Conservation (phyloP, 2,329 filamentous ascomycete species). For the Tolypocladium cylindrosporum region DNA sequence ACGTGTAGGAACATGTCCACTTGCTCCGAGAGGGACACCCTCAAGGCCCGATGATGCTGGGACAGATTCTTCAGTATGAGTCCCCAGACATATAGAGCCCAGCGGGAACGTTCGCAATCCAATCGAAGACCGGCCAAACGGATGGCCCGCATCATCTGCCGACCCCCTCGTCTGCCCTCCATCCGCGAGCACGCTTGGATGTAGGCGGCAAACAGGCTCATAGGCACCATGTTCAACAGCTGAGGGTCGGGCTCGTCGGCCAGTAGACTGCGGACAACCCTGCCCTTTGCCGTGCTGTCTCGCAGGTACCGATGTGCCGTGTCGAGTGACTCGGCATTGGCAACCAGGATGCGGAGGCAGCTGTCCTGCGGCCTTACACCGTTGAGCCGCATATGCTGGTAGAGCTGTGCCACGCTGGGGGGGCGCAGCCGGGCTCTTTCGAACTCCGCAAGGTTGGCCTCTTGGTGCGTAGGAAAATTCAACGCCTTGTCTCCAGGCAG, state of each 20-base stretch:
- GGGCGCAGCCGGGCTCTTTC: constrained; percentile 53
- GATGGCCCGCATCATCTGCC: constrained; percentile 21
- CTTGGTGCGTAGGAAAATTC: constrained; percentile 24
- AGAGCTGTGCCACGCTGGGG: constrained; percentile 49
- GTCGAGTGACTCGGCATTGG: constrained; percentile 35
- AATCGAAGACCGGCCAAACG: constrained; percentile 17
- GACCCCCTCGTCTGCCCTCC: constrained; percentile 9
- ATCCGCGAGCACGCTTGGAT: constrained; percentile 23
- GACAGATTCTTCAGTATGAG: constrained; percentile 22
- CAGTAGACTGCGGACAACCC: constrained; percentile 9
- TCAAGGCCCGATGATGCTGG: constrained; percentile 16
- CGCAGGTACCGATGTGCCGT: constrained; percentile 39
- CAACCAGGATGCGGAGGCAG: constrained; percentile 46
- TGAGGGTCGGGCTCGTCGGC: constrained; percentile 12
- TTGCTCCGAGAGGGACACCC: constrained; percentile 18
- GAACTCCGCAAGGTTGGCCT: constrained; percentile 49
- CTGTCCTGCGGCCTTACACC: constrained; percentile 36
- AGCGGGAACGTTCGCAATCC: constrained; percentile 10
- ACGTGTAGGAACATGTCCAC: constrained; percentile 17
- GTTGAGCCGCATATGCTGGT: constrained; percentile 43
- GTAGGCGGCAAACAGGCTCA: constrained; percentile 38
- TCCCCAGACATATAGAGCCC: constrained; percentile 21
- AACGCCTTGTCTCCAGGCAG: constrained; percentile 53
- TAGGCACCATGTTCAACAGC: constrained; percentile 13
- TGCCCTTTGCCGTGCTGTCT: constrained; percentile 23